Conservation (phyloP, 2,329 filamentous ascomycete genomes). For the Clarireedia hainanense region DNA sequence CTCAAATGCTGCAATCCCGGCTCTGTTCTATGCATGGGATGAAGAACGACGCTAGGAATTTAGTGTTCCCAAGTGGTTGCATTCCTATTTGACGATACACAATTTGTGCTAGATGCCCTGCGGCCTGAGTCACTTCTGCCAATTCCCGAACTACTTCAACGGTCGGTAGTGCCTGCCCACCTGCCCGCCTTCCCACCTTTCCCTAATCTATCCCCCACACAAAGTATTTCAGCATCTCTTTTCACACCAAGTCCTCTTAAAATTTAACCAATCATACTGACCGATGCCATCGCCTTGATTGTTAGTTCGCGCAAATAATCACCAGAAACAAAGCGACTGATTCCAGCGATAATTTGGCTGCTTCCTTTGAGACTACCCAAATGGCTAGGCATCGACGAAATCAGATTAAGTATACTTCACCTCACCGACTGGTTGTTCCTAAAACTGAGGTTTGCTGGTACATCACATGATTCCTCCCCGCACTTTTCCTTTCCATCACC, state of each 20-base stretch:
- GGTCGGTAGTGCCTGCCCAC: no score
- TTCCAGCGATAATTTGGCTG: no score
- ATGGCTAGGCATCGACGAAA: neutral
- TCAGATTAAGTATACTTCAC: neutral
- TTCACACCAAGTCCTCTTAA: no score
- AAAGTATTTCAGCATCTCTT: no score
- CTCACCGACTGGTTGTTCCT: conserved; percentile 7
- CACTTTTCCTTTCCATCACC: neutral
- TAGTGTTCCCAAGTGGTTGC: neutral
- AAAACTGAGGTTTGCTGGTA: conserved; percentile 22
- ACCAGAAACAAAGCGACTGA: neutral
- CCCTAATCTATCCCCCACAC: no score
- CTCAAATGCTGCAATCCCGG: neutral
- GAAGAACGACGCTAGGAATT: neutral
- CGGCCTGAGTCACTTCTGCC: no score
- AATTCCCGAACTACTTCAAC: no score
- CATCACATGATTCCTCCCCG: neutral
- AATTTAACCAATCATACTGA: no score
- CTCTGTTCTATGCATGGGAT: neutral
- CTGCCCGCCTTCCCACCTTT: no score
- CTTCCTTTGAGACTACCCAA: neutral
- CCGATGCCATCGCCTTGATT: no score
- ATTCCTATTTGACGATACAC: neutral
- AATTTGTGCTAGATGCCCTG: neutral
- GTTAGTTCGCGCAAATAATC: no score